A percentile compares a stretch with the other conserved stretches of the same genome.
phyloP scores from a whole-genome alignment of 305 asterid species.

The Fraxinus baroniana region DNA sequence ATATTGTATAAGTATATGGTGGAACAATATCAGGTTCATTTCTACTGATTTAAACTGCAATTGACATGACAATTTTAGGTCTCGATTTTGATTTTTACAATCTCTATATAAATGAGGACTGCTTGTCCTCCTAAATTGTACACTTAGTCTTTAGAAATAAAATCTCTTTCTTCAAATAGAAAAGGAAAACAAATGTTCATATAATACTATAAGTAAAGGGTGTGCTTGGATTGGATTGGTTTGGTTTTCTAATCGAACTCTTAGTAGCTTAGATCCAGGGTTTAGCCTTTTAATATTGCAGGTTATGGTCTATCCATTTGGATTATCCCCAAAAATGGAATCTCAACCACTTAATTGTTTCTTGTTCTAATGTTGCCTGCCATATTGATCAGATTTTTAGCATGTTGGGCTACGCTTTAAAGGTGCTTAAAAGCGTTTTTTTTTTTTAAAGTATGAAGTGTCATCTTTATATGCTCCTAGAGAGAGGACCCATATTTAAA shows the following conservation, averaged over 20 bases:
- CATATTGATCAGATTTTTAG: neutral
- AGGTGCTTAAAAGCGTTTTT: neutral
- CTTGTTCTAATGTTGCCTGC: neutral
- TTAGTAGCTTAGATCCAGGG: neutral
- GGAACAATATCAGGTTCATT: neutral
- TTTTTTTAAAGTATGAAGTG: neutral
- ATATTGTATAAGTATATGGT: neutral
- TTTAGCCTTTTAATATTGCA: neutral
- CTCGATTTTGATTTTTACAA: neutral
- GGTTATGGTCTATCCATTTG: neutral
- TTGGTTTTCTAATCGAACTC: neutral
- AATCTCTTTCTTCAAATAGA: slow-evolving; percentile 1
- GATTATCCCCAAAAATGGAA: neutral
- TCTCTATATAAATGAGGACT: neutral
- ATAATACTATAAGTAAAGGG: neutral
- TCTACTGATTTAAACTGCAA: slow-evolving; percentile 1
- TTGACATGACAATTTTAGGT: neutral
- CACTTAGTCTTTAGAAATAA: neutral
- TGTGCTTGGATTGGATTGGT: neutral
- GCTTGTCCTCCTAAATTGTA: neutral
- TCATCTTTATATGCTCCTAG: neutral
- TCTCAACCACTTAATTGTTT: neutral
- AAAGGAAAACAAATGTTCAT: neutral
- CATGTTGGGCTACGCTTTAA: neutral
- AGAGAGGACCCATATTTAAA: neutral